Percentiles rank a stretch among this genome's conserved stretches.
These are phyloP conservation scores for Chalciporus sp. DNA, from an alignment of 1,284 basidiomycete species.

Conservation along the genomic window DNA sequence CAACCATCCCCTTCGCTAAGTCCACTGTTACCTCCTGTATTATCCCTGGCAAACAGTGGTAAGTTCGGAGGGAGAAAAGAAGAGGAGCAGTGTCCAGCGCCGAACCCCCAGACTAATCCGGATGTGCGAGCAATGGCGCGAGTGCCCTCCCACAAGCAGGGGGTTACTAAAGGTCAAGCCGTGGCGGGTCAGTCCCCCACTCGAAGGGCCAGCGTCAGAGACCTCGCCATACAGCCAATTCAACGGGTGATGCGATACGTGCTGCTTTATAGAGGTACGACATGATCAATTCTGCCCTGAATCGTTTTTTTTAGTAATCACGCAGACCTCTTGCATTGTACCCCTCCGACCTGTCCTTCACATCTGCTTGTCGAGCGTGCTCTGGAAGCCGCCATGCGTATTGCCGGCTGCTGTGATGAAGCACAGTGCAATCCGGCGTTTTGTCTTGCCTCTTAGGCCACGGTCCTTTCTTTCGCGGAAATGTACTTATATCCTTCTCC, in stretches of 20 bases:
- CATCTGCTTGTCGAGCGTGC: conserved; percentile 58
- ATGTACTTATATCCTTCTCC: conserved; percentile 2
- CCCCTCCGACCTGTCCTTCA: conserved; percentile 45
- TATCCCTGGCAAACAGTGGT: conserved; percentile 7
- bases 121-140: neutral
- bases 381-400: conserved; percentile 55
- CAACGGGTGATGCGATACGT: conserved; percentile 73
- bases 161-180: conserved; percentile 9
- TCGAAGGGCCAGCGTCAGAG: conserved; percentile 39
- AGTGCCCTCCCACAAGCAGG: neutral
- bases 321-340: conserved; percentile 47
- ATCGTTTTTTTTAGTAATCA: neutral
- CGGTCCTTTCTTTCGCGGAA: neutral
- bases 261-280: conserved; percentile 62
- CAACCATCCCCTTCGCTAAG: conserved; percentile 8
- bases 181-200: conserved; percentile 31
- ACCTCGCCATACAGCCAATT: conserved; percentile 69
- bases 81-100: conserved; percentile 2
- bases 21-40: conserved; percentile 18
- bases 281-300: conserved; percentile 1
- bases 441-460: conserved; percentile 20
- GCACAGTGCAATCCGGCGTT: conserved; percentile 67
- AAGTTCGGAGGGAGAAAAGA: conserved; percentile 3
- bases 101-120: neutral
- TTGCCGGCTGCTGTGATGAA: conserved; percentile 65